These are phyloP conservation scores for Catunica adiposa DNA, from an alignment of 2,329 filamentous ascomycete genomes.

Conservation along the genomic window DNA sequence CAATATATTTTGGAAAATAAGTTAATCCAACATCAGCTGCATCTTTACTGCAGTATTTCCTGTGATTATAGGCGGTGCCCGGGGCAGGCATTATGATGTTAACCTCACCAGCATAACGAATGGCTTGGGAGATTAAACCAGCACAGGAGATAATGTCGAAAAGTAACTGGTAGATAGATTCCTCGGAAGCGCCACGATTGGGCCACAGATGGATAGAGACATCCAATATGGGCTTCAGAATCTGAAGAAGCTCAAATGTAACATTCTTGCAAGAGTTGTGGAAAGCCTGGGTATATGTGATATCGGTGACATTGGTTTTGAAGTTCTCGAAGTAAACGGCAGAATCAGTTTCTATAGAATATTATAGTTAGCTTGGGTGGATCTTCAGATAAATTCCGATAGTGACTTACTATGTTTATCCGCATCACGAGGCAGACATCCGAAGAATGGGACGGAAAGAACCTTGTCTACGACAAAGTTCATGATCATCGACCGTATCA, in stretches of 20 bases:
- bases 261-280: not conserved
- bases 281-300: not conserved
- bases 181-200: not conserved
- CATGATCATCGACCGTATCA: constrained; percentile 11
- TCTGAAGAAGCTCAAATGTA: constrained; percentile 2
- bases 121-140: constrained; percentile 8
- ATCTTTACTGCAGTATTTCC: not conserved
- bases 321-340: no score
- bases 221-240: constrained; percentile 10
- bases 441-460: constrained; percentile 7
- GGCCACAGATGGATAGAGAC: constrained; percentile 7
- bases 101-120: constrained; percentile 1
- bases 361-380: not conserved
- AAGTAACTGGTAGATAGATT: constrained; percentile 1
- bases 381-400: not conserved
- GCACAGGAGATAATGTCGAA: constrained; percentile 5
- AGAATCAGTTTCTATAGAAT: no score
- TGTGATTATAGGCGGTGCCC: constrained; percentile 9
- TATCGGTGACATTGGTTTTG: no score
- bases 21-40: not conserved
- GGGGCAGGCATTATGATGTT: constrained; percentile 8
- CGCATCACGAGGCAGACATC: not conserved
- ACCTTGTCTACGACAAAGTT: constrained; percentile 8
- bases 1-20: not conserved
- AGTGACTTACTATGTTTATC: not conserved